Conservation (phyloP, 1,284 basidiomycete species). For the Pascua sp. region DNA sequence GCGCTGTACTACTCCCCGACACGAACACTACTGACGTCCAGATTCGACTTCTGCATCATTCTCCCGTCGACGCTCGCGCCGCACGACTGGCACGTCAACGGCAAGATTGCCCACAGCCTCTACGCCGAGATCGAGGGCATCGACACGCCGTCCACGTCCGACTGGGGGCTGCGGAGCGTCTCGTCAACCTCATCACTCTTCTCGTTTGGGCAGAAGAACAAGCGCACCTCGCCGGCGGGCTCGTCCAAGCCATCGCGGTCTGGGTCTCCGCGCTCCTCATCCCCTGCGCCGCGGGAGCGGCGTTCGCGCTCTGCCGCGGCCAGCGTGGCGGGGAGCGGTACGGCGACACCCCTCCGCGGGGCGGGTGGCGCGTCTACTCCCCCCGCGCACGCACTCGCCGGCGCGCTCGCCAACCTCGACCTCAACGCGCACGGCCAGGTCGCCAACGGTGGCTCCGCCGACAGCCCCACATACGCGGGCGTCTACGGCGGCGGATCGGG, state of each 20-base stretch:
- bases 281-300: not conserved
- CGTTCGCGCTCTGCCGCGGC: not conserved
- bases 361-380: not conserved
- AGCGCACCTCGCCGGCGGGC: not conserved
- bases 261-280: not conserved
- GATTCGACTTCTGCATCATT: slow-evolving; percentile 21
- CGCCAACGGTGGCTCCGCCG: not conserved
- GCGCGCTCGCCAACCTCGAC: slow-evolving; percentile 13
- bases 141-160: slow-evolving; percentile 4
- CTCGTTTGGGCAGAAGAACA: slow-evolving; percentile 1
- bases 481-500: not conserved
- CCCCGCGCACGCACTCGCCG: slow-evolving; percentile 6
- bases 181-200: slow-evolving; percentile 13
- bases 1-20: not conserved
- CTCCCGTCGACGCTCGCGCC: slow-evolving; percentile 26
- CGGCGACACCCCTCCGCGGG: slow-evolving; percentile 2
- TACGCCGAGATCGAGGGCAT: slow-evolving; percentile 30
- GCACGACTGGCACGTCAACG: slow-evolving; percentile 32
- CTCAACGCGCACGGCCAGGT: slow-evolving; percentile 1
- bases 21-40: not conserved
- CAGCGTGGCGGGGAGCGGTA: not conserved
- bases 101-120: slow-evolving; percentile 22
- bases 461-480: not conserved
- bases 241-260: not conserved
- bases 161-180: not conserved